Base-by-base conservation (phyloP, 2,329 filamentous ascomycete genomes). In the Fusarium pseudonygamai region DNA sequence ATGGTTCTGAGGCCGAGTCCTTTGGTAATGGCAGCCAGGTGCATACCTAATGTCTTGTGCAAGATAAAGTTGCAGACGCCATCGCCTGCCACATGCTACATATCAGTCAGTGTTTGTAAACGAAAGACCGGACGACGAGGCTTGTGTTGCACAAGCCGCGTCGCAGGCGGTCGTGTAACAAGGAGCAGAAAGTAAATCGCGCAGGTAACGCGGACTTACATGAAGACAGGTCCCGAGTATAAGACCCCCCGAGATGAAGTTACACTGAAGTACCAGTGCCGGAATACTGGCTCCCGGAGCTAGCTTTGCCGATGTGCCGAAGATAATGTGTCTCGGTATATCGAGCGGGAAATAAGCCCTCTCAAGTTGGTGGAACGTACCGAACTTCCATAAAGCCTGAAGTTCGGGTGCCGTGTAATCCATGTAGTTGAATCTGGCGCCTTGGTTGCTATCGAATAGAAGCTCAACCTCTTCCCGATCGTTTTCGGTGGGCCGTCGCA, bases 51-150 rank as follows among this genome's bases (percentile, higher is more conserved):
- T 22, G 60, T 67, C 22, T 47, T 37, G 12, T 67, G 43, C 30
- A 64, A 59, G 26, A 67, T 57, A 36, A 64, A 53, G 39, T 67
- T 67, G 32, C 64, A 67, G 6, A 28, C 16, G 6, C 64, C 64
- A 53, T 67, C 64, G 22, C 64, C 64, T 30, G 60, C 60, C 22
- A 67, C 64, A 64, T 67, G 64, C 64, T 55, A 7, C 15, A n/a
- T 11, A 8, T 22, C 18, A 28, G 8, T 58, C 15, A 55, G 14
- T 26, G 6, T 26, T 6, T 32, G 3, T 22, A 11, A 3, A 6
- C 5, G 22, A n/a, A 13, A 32, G 9, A 9, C 13, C 0, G 6
- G 16, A 20, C 12, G 4, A 3, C 12, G 6, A 24, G 10, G 8
- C 16, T 34, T 34, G 6, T 50, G 30, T 50, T 34, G n/a, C 13